Base-by-base conservation (phyloP, 257 asterid genomes). In the Asclepias syriaca region DNA sequence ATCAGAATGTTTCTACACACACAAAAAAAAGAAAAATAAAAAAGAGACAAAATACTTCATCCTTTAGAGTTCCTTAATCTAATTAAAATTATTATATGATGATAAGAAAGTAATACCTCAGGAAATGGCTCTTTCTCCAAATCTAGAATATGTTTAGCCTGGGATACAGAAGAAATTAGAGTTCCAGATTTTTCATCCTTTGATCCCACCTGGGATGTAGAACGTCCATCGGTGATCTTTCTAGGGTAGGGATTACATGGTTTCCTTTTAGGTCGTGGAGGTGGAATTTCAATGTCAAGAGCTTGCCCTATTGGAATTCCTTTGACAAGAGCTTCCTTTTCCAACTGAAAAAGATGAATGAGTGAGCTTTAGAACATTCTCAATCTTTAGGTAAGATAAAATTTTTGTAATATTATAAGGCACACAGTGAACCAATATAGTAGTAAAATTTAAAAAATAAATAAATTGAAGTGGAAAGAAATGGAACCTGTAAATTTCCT, bases 201-300 rank as follows among this genome's bases (percentile, higher is more conserved):
- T 78, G 79, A 81, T 77, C 77, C 93, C 77, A 74, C 80, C 75
- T 78, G 96, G 32, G 80, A 72, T 37, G 79, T 65, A 76, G 86
- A 74, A 74, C 73, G 68, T 79, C 84, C 93, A 43, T 72, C 69
- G 51, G 84, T 75, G 14, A 80, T 81, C 86, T 94, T 94, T 32
- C 97, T 91, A 76, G 99, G 99, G 78, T 94, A 94, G 54, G 99
- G 97, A 87, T 84, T 89, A 71, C 85, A 82, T 19, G 99, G 97
- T 79, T 94, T 94, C 84, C 96, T 89, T 85, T 94, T 94, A 34
- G 99, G 99, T 57, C 99, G 87, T 70, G 99, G 97, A 64, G 99
- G 99, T 77, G 99, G 99, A 82, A 94, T 94, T 75, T 91, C 96
- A 74, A 94, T 94, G 87, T 94, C 96, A 63, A 85, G 88, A 68